These are phyloP conservation scores for Umbelopsis sp. DNA, from an alignment of 371 early-diverging fungal species.

Conservation along the genomic window DNA sequence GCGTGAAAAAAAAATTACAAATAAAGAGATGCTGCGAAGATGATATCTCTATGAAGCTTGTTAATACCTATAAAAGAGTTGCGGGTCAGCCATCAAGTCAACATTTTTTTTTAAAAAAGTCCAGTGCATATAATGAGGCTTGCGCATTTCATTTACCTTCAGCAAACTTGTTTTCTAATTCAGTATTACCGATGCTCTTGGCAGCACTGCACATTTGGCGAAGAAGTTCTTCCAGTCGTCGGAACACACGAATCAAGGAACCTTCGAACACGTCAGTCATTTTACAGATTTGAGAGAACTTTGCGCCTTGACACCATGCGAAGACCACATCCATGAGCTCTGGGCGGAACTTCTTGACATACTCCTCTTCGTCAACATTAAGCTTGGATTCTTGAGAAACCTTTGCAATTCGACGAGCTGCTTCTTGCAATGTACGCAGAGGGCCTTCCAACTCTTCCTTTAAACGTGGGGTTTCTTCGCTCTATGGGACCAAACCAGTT, in stretches of 20 bases:
- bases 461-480: conserved; percentile 38
- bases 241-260: conserved; percentile 92
- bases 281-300: conserved; percentile 95
- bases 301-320: conserved; percentile 96
- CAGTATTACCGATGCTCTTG: conserved; percentile 96
- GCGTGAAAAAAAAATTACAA: conserved; percentile 57
- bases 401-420: conserved; percentile 85
- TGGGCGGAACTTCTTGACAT: conserved; percentile 81
- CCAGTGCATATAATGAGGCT: background rate
- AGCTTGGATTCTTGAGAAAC: conserved; percentile 91
- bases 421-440: conserved; percentile 83
- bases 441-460: conserved; percentile 83
- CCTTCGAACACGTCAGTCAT: conserved; percentile 99
- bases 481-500: conserved; percentile 8
- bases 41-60: conserved; percentile 98
- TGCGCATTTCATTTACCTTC: conserved; percentile 58
- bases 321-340: conserved; percentile 98
- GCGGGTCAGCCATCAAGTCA: no score
- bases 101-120: no score
- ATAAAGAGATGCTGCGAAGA: conserved; percentile 98
- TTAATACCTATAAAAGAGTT: conserved; percentile 59
- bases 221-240: conserved; percentile 96
- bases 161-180: conserved; percentile 96
- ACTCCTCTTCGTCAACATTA: conserved; percentile 79
- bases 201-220: conserved; percentile 96